Percentiles rank a stretch among this genome's conserved stretches.
Conservation (phyloP, 306 rosid genomes). For the Sophora flavescens region DNA sequence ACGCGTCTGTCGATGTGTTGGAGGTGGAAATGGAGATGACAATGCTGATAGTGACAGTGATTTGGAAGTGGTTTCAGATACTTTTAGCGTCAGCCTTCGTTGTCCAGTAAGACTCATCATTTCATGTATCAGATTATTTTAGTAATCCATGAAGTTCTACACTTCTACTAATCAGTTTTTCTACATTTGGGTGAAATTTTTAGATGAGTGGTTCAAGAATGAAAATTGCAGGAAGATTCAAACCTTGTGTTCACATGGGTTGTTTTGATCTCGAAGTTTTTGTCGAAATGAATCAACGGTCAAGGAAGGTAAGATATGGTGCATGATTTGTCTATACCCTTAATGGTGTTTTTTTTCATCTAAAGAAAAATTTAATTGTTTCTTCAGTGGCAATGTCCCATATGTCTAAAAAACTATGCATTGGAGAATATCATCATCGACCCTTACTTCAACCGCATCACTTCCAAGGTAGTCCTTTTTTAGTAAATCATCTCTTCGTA, state of each 20-base stretch:
- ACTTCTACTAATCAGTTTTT: constrained; percentile 42
- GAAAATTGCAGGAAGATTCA: constrained; percentile 98
- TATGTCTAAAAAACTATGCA: constrained; percentile 91
- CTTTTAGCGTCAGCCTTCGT: constrained; percentile 78
- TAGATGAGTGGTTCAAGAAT: constrained; percentile 99
- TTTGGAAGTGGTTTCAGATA: constrained; percentile 96
- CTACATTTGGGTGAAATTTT: constrained; percentile 42
- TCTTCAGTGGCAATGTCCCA: constrained; percentile 99
- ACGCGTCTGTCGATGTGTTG: constrained; percentile 93
- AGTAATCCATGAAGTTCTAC: constrained; percentile 12
- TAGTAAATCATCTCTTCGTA: background rate
- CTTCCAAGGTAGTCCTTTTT: constrained; percentile 60
- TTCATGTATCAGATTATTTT: constrained; percentile 22
- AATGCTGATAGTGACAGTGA: constrained; percentile 96
- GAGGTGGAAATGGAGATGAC: constrained; percentile 87
- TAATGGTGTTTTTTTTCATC: constrained; percentile 29
- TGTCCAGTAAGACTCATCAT: constrained; percentile 79
- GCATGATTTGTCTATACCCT: constrained; percentile 26
- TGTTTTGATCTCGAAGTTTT: constrained; percentile 98
- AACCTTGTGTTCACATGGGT: constrained; percentile 95
- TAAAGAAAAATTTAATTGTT: constrained; percentile 49
- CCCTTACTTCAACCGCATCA: constrained; percentile 90
- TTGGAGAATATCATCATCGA: constrained; percentile 88
- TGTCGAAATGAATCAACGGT: constrained; percentile 95
- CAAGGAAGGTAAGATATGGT: constrained; percentile 78